Evolutionary conservation across 2,329 filamentous ascomycete species (phyloP).

Genomic region (Pestalotiopsis sp.): DNA sequence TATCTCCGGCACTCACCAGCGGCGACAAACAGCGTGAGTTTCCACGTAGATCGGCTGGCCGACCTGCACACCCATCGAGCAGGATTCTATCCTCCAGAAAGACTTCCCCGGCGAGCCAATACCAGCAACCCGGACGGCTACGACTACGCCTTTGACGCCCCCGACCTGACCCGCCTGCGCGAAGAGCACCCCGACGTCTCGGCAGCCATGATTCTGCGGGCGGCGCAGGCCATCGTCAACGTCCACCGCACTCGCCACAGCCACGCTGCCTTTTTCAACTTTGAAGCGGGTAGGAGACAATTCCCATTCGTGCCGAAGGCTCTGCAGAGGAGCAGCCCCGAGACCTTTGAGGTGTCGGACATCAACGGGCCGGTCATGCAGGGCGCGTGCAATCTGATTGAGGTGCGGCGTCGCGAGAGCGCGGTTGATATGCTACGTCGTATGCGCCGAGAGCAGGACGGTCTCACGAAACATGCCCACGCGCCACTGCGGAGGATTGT

Average conservation of each 20-base stretch:
- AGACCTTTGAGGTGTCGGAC: background rate
- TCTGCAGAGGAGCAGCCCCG: background rate
- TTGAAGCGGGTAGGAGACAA: background rate
- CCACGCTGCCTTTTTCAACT: conserved; percentile 1
- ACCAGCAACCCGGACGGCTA: background rate
- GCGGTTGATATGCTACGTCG: background rate
- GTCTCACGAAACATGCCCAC: background rate
- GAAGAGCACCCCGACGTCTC: background rate
- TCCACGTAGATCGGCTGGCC: background rate
- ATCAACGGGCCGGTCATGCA: conserved; percentile 1
- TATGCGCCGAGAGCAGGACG: background rate
- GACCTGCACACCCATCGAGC: background rate
- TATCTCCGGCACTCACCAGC: background rate
- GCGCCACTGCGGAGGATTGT: background rate
- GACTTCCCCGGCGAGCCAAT: background rate
- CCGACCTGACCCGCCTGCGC: background rate
- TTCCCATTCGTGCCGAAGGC: background rate
- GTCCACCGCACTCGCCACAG: background rate
- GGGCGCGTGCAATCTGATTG: background rate
- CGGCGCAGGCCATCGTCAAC: background rate
- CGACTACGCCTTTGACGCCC: background rate
- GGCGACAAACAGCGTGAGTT: background rate
- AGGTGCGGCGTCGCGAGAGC: background rate
- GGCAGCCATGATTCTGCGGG: background rate
- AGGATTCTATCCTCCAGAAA: background rate